Conservation (phyloP, 805 yeast species). For the Kodamaea nitidulidarum region DNA sequence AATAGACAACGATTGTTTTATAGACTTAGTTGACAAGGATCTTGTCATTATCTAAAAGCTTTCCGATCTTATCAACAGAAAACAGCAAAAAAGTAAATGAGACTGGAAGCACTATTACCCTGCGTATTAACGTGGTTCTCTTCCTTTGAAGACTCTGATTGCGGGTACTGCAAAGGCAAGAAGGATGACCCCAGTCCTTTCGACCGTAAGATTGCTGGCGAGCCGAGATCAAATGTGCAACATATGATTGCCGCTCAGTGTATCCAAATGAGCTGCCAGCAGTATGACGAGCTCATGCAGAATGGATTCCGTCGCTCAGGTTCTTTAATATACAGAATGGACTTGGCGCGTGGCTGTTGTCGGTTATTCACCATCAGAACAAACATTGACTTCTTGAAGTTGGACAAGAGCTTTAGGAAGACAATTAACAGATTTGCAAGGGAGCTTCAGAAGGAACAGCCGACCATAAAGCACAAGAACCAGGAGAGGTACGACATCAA, state of each 20-base stretch:
- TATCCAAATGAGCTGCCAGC: slow-evolving; percentile 43
- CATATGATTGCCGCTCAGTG: slow-evolving; percentile 38
- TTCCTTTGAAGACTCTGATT: slow-evolving; percentile 37
- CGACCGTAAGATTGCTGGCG: slow-evolving; percentile 24
- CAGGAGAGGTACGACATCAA: slow-evolving; percentile 17
- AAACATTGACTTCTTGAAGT: slow-evolving; percentile 37
- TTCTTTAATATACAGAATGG: slow-evolving; percentile 57
- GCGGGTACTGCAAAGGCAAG: slow-evolving; percentile 72
- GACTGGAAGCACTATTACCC: not conserved
- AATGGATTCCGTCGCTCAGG: slow-evolving; percentile 83
- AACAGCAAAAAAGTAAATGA: too few relatives aligned
- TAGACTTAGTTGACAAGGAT: too few relatives aligned
- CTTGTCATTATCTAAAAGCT: too few relatives aligned
- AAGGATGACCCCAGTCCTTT: slow-evolving; percentile 39
- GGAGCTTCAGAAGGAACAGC: slow-evolving; percentile 16
- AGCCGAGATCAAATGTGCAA: slow-evolving; percentile 13
- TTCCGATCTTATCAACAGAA: too few relatives aligned
- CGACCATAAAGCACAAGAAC: slow-evolving; percentile 11
- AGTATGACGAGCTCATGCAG: slow-evolving; percentile 65
- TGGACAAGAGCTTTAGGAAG: slow-evolving; percentile 65
- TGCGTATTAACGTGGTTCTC: slow-evolving; percentile 43
- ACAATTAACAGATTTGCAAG: slow-evolving; percentile 57
- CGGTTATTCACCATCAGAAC: slow-evolving; percentile 76
- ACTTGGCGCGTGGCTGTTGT: slow-evolving; percentile 71
- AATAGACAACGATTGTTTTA: too few relatives aligned